These are phyloP conservation scores for Maudiozyma barnettii DNA, from an alignment of 805 yeast species.

Conservation along the genomic window DNA sequence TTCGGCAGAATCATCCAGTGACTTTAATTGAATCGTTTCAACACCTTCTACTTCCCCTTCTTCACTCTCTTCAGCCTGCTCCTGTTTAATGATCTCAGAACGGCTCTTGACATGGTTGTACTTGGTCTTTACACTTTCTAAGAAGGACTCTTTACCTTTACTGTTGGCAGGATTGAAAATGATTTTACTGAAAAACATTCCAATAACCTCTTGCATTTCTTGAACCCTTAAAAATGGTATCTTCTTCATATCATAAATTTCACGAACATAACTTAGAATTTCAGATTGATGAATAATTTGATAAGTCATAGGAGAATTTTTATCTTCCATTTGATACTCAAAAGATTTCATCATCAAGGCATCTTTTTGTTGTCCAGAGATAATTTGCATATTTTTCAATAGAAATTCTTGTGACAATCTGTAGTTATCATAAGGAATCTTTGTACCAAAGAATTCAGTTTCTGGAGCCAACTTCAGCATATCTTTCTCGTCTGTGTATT, in stretches of 20 bases:
- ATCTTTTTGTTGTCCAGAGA: slow-evolving; percentile 80
- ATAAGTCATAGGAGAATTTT: slow-evolving; percentile 34
- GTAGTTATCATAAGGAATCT: slow-evolving; percentile 40
- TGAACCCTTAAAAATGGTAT: slow-evolving; percentile 25
- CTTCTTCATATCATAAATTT: slow-evolving; percentile 31
- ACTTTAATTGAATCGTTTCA: slow-evolving; percentile 76
- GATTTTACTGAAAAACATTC: slow-evolving; percentile 59
- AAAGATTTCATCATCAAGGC: slow-evolving; percentile 89
- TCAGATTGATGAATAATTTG: slow-evolving; percentile 74
- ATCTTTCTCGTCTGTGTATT: slow-evolving; percentile 34
- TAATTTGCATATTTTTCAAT: slow-evolving; percentile 53
- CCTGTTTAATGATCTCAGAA: slow-evolving; percentile 55
- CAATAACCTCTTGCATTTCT: slow-evolving; percentile 39
- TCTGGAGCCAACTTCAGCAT: slow-evolving; percentile 50
- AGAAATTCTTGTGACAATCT: slow-evolving; percentile 43
- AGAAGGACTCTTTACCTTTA: slow-evolving; percentile 63
- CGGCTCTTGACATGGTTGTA: slow-evolving; percentile 63
- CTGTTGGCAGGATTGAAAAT: slow-evolving; percentile 29
- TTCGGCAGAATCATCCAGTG: slow-evolving; percentile 76
- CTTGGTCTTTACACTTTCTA: slow-evolving; percentile 66
- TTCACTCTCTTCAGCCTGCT: slow-evolving; percentile 32
- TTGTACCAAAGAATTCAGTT: slow-evolving; percentile 53
- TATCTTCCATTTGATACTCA: slow-evolving; percentile 60
- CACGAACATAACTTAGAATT: slow-evolving; percentile 60
- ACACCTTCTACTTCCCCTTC: slow-evolving; percentile 49